Conservation (phyloP, 768 basidiomycete genomes). For the Lentinula aciculospora region DNA sequence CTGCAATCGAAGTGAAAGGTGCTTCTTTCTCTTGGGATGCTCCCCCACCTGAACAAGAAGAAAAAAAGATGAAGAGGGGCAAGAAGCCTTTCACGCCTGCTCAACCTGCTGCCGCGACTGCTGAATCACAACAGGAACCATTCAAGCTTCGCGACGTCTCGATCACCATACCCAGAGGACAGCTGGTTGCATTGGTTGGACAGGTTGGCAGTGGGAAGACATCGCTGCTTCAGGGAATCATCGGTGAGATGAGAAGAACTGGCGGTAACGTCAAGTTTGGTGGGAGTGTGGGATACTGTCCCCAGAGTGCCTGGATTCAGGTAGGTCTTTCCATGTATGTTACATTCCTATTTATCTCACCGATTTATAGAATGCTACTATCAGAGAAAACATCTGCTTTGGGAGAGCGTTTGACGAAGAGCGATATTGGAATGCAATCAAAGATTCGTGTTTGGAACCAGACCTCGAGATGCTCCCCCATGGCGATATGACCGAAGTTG, state of each 20-base stretch:
- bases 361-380: slow-evolving; percentile 84
- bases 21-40: slow-evolving; percentile 88
- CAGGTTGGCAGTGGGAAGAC: slow-evolving; percentile 72
- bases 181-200: slow-evolving; percentile 82
- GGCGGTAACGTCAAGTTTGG: slow-evolving; percentile 66
- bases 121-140: slow-evolving; percentile 26
- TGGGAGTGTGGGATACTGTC: slow-evolving; percentile 75
- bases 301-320: slow-evolving; percentile 91
- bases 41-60: slow-evolving; percentile 47
- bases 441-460: slow-evolving; percentile 71
- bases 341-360: neutral
- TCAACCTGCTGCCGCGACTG: slow-evolving; percentile 10
- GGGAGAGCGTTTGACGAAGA: slow-evolving; percentile 78
- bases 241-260: slow-evolving; percentile 79
- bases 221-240: slow-evolving; percentile 65
- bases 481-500: slow-evolving; percentile 82
- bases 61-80: slow-evolving; percentile 25
- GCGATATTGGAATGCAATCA: slow-evolving; percentile 76
- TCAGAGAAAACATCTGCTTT: slow-evolving; percentile 87
- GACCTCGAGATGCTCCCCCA: slow-evolving; percentile 74
- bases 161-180: slow-evolving; percentile 66
- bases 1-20: slow-evolving; percentile 60
- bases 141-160: slow-evolving; percentile 66
- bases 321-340: slow-evolving; percentile 18
- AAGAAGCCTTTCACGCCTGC: slow-evolving; percentile 12